These are phyloP conservation scores for Bipolaris cookei DNA, from an alignment of 2,329 filamentous ascomycete genomes.

Conservation along the genomic window DNA sequence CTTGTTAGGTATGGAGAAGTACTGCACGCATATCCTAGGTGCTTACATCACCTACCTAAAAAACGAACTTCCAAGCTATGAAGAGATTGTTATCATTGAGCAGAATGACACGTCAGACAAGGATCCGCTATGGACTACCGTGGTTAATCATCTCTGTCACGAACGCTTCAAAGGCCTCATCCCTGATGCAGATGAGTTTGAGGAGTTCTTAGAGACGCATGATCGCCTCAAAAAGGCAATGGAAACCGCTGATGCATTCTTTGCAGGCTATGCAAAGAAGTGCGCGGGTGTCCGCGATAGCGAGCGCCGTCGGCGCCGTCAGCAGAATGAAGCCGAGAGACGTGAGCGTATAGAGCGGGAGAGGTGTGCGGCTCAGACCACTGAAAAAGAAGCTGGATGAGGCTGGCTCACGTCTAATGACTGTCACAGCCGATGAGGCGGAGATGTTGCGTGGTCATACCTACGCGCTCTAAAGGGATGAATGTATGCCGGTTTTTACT, in stretches of 20 bases:
- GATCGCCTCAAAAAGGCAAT: neutral
- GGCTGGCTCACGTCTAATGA: slow-evolving; percentile 11
- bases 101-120: slow-evolving; percentile 9
- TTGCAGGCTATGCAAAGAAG: slow-evolving; percentile 2
- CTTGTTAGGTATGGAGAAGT: slow-evolving; percentile 24
- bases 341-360: slow-evolving; percentile 2
- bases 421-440: slow-evolving; percentile 13
- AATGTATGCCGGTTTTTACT: neutral
- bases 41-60: slow-evolving; percentile 16
- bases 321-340: slow-evolving; percentile 8
- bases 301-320: slow-evolving; percentile 4
- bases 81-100: slow-evolving; percentile 21
- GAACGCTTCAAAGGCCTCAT: slow-evolving; percentile 2
- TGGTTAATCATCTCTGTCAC: slow-evolving; percentile 24
- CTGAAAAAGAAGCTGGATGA: slow-evolving; percentile 13
- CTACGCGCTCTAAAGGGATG: neutral
- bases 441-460: slow-evolving; percentile 2
- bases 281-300: neutral
- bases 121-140: slow-evolving; percentile 22
- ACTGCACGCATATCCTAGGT: slow-evolving; percentile 12
- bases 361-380: neutral
- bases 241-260: slow-evolving; percentile 5
- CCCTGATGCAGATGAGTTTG: neutral
- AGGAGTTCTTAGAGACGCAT: neutral
- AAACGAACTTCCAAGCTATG: slow-evolving; percentile 17